Base-by-base conservation (phyloP, 768 basidiomycete species). In the Wakefieldia striispora region DNA sequence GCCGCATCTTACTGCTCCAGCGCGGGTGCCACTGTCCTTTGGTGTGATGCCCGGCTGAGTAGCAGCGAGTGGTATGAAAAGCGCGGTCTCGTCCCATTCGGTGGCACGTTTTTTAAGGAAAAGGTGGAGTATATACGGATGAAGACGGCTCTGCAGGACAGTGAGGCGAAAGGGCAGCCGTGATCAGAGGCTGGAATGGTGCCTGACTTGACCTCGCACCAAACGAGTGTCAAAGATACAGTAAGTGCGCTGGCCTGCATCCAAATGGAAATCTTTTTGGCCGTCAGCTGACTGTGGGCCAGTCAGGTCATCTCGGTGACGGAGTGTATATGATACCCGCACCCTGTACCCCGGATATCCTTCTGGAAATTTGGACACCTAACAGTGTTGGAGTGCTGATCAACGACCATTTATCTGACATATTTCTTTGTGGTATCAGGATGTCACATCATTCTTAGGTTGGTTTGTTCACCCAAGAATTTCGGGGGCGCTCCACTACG, bases 11-110 rank as follows among this genome's bases (percentile, higher is more conserved):
- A 74, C 19, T 65, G 61, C 54, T 63, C 68, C n/a, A 70, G 77
- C 41, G 57, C 74, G 43, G 70, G 69, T 17, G 75, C 69, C n/a
- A 55, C 53, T 6, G 57, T 74, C 12, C 63, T 80, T 6, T 84
- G 81, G 81, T 84, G 82, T 66, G 82, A 83, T 58, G 82, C 82
- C 19, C 65, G 81, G 53, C 62, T 64, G 39, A 65, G 72, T 14
- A 73, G 71, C 6, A 51, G 61, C 19, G 66, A 50, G 19, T 83
- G 81, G 80, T 84, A 83, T 61, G 61, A 71, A 53, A 77, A 71
- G 50, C 73, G 78, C 49, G 81, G 79, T 3, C 68, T 84, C 62
- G 42, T 58, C 20, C 51, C 68, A n/a, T 79, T 82, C 49, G 82
- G 81, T 17, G 64, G 70, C 16, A 64, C 46, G 1, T 83, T 85